Evolutionary conservation across 495 filamentous ascomycete species (phyloP), one percentile per base, ranked within the genome.

Genomic region (Astrothelium subdiscretum): DNA sequence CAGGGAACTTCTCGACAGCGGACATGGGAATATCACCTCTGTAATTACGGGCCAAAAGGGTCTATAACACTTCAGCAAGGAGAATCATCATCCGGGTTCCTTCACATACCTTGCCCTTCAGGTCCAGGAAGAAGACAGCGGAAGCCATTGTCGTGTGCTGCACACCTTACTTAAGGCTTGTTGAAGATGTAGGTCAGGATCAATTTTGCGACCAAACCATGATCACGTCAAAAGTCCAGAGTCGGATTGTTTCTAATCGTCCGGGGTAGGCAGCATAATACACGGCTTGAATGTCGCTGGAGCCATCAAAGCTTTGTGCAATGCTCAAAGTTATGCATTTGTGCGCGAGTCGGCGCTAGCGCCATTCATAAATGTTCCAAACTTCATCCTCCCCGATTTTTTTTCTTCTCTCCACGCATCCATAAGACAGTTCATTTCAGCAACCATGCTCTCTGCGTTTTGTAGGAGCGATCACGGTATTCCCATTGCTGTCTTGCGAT

Each of bases 11-110:
- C 77, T 99, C 95, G 72, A 97, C 95, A 51, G 95, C 95, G 61
- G 91, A 95, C 95, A 99, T 97, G 73, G 95, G 95, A 70, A 99
- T 95, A 72, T 99, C 95, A 69, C 95, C 95, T 74, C 95, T 85
- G 77, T 99, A 99, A 78, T 97, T 99, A 71, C 95, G 88, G 73
- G 95, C 95, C 69, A 99, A 83, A 68, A 97, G 92, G 79, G 95
- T 97, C 91, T 96, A 73, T 22, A 32, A 60, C 6, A 8, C 48
- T 54, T 54, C 48, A 54, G 20, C 29, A 26, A 29, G 29, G 12
- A 48, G 15, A 40, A 57, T n/a, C 24, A 48, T 27, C n/a, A 26
- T 54, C 6, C 8, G 6, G 48, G 48, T 8, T 20, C 20, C 5
- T 29, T 54, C 24, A 60, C 80, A 43, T 75, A 94, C 91, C 87